phyloP scores from a whole-genome alignment of 1,284 basidiomycete species.

The Irpex sp. region DNA sequence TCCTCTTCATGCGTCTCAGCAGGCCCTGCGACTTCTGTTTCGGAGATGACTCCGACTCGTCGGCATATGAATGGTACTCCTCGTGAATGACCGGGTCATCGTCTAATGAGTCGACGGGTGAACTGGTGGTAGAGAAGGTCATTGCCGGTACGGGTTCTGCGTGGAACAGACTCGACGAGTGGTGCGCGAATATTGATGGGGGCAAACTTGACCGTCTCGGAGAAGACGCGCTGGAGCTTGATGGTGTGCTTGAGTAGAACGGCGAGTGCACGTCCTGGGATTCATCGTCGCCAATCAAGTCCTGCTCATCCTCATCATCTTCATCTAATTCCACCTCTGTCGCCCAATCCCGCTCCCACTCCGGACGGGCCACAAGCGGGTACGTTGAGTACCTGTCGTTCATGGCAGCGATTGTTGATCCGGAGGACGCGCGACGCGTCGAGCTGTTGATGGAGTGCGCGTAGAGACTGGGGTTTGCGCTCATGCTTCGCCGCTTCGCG shows the following conservation, averaged over 20 bases:
- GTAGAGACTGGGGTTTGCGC: conserved; percentile 1
- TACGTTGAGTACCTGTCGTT: conserved; percentile 21
- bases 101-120: conserved; percentile 23
- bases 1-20: conserved; percentile 4
- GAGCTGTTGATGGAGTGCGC: conserved; percentile 19
- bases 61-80: conserved; percentile 8
- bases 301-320: conserved; percentile 31
- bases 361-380: conserved; percentile 23
- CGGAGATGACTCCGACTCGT: conserved; percentile 7
- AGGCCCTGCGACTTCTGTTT: conserved; percentile 6
- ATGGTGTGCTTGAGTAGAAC: conserved; percentile 16
- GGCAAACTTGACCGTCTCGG: conserved; percentile 16
- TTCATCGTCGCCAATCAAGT: conserved; percentile 13
- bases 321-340: conserved; percentile 24
- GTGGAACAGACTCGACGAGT: background rate
- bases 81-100: conserved; percentile 19
- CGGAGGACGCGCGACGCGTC: conserved; percentile 21
- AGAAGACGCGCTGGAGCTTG: background rate
- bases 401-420: background rate
- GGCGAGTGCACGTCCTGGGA: conserved; percentile 23
- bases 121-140: conserved; percentile 20
- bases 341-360: conserved; percentile 32
- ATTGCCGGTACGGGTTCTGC: conserved; percentile 13
- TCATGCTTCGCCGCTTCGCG: conserved; percentile 4
- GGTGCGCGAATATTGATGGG: conserved; percentile 1